Evolutionary conservation across 495 filamentous ascomycete genomes (phyloP).

Genomic region (Viridothelium virens): DNA sequence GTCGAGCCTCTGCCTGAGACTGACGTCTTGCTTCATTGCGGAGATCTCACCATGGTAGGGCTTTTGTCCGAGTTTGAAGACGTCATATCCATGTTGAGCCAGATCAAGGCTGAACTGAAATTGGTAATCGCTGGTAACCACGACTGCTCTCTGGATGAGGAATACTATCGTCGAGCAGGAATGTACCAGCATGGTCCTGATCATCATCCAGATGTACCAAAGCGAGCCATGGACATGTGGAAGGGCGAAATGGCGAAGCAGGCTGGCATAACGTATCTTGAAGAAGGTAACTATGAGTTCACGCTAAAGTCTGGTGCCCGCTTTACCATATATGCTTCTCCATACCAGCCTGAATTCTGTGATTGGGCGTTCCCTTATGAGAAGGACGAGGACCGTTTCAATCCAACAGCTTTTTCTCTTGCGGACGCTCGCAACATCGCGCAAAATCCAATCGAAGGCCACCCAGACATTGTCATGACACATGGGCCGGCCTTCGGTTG

Average conservation of each 20-base stretch:
- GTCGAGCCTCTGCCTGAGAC: conserved; percentile 38
- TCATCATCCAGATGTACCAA: conserved; percentile 11
- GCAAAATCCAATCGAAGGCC: conserved; percentile 36
- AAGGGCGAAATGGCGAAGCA: conserved; percentile 41
- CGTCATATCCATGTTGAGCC: conserved; percentile 47
- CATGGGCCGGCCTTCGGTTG: conserved; percentile 61
- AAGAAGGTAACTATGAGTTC: conserved; percentile 57
- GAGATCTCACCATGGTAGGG: conserved; percentile 63
- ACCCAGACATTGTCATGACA: conserved; percentile 60
- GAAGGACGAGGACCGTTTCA: conserved; percentile 48
- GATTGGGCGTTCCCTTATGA: conserved; percentile 58
- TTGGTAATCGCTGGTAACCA: conserved; percentile 78
- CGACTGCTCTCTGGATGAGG: conserved; percentile 60
- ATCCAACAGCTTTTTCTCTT: conserved; percentile 29
- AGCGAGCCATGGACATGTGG: conserved; percentile 37
- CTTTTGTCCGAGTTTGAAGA: conserved; percentile 46
- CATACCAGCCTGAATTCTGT: conserved; percentile 55
- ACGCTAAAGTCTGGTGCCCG: conserved; percentile 48
- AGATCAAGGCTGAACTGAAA: conserved; percentile 58
- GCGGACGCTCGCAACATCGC: conserved; percentile 31
- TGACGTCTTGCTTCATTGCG: conserved; percentile 65
- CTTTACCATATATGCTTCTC: conserved; percentile 61
- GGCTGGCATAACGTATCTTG: conserved; percentile 54
- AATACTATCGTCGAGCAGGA: conserved; percentile 14
- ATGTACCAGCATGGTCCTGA: conserved; percentile 19